Evolutionary conservation across 2,329 filamentous ascomycete species (phyloP), one percentile per base, ranked within the genome.

Genomic region (Talaromyces sp.): DNA sequence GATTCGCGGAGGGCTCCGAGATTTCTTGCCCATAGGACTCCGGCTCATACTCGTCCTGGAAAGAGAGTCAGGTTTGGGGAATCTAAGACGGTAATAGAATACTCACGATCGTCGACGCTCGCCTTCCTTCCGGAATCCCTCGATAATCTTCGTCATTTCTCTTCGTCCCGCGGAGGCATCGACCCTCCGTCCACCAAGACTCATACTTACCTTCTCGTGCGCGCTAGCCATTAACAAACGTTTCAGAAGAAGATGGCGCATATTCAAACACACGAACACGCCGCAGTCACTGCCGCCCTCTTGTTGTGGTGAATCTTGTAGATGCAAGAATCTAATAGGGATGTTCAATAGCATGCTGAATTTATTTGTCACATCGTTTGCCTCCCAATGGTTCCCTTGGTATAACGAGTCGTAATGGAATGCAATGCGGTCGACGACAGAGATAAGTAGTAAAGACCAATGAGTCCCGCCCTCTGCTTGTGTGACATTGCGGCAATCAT

Each of bases 361-460:
- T 64, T 91, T 89, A 43, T 82, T 75, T 0, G 88, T 85, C 6
- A 88, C 88, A 1, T 82, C 76, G 46, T 82, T 81, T 0, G 90
- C 94, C 60, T 95, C 89, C 37, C 80, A 76, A 55, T 84, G 83
- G 73, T 99, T 97, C 35, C 85, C 82, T 2, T 86, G 86, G 2
- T 84, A 83, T 22, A 97, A 80, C 1, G 88, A 93, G 75, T 99
- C 94, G 76, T 99, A 99, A 78, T 99, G 94, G 72, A 99, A 99
- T 0, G 93, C 90, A 2, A 96, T 86, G 8, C 90, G 86, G 69
- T 99, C 94, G 45, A 96, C 86, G 36, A 91, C 83, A 11, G 87
- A 91, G 29, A 99, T 92, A 2, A 99, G 83, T 1, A 99, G 85
- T 0, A 99, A 79, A 0, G 91, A 96, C 94, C 94, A 99, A 72